Conservation (phyloP, 2,329 filamentous ascomycete species). For the Stagonosporopsis tanaceti region DNA sequence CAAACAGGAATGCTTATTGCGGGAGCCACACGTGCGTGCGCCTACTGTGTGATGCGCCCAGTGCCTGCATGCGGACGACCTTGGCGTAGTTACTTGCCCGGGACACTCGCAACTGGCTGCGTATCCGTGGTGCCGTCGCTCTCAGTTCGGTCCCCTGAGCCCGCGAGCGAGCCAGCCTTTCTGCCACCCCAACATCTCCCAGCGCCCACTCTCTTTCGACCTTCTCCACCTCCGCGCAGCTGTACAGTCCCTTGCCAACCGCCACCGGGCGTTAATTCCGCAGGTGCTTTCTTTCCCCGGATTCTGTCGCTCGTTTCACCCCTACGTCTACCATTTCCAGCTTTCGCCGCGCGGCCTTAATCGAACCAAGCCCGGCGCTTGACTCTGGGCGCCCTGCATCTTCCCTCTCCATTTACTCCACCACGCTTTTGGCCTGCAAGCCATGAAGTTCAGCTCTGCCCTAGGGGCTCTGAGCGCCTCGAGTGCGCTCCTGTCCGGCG, state of each 20-base stretch:
- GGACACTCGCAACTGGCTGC: constrained; percentile 8
- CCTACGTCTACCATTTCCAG: constrained; percentile 29
- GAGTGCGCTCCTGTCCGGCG: constrained; percentile 41
- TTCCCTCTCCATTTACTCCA: constrained; percentile 11
- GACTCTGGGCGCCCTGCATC: constrained; percentile 27
- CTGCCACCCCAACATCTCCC: constrained; percentile 8
- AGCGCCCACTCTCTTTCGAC: constrained; percentile 16
- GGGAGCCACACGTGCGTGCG: constrained; percentile 2
- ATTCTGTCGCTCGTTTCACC: constrained; percentile 41
- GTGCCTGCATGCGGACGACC: constrained; percentile 11
- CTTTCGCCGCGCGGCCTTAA: constrained; percentile 20
- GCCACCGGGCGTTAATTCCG: constrained; percentile 2
- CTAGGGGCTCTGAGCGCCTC: constrained; percentile 44
- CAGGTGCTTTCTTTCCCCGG: constrained; percentile 24
- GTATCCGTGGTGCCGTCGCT: constrained; percentile 11
- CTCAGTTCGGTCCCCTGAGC: constrained; percentile 8
- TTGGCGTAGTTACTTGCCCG: constrained; percentile 11
- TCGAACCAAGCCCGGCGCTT: constrained; percentile 34
- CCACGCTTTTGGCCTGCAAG: constrained; percentile 24
- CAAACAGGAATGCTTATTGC: neutral
- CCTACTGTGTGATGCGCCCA: constrained; percentile 5
- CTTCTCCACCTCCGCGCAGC: constrained; percentile 11
- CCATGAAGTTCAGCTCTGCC: constrained; percentile 47
- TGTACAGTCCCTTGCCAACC: constrained; percentile 10
- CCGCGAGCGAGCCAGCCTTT: constrained; percentile 4